A percentile compares a stretch with the other conserved stretches of the same genome.
Conservation (phyloP, 2,329 filamentous ascomycete species). For the Aspergillus fijiensis region DNA sequence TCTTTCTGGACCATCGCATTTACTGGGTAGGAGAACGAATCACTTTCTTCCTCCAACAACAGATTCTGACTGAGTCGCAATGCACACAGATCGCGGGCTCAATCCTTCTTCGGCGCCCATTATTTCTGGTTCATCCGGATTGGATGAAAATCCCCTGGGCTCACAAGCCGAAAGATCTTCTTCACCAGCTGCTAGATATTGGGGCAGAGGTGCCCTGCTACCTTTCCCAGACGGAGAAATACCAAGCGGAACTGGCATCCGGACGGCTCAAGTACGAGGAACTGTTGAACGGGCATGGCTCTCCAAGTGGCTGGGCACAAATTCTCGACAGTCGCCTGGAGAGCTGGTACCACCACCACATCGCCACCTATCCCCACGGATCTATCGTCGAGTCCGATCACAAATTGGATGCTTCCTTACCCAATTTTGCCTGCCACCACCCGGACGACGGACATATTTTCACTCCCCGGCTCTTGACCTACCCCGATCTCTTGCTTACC, state of each 20-base stretch:
- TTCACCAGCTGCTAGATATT: background rate
- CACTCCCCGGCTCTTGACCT: background rate
- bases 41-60: background rate
- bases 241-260: background rate
- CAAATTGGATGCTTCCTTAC: background rate
- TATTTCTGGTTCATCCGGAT: background rate
- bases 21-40: background rate
- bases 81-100: background rate
- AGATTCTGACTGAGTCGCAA: no score
- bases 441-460: background rate
- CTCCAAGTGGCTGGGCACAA: background rate
- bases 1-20: background rate
- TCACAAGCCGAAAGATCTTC: background rate
- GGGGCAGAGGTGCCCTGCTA: background rate
- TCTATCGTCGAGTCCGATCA: background rate
- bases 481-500: background rate
- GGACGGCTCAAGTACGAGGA: background rate
- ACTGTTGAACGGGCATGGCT: background rate
- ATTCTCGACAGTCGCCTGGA: background rate
- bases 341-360: background rate
- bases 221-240: background rate
- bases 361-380: background rate
- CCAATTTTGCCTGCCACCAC: background rate
- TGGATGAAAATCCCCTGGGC: background rate
- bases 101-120: background rate